Percentiles rank a stretch among this genome's conserved stretches.
Conservation (phyloP, 1,284 basidiomycete genomes). For the Flammula alnicola region DNA sequence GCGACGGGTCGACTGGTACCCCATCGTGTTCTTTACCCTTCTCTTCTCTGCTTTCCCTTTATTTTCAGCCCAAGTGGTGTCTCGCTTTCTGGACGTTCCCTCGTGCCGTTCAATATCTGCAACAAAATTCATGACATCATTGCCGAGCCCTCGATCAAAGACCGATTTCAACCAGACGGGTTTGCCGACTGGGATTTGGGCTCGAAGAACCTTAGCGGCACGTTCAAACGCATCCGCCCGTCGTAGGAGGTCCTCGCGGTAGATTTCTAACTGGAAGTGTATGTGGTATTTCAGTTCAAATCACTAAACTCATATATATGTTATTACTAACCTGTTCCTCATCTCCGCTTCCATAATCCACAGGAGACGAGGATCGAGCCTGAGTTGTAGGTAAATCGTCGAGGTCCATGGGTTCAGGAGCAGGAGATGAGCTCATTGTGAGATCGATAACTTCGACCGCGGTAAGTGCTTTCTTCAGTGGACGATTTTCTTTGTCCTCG, state of each 20-base stretch:
- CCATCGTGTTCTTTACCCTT: constrained; percentile 1
- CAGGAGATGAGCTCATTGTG: background rate
- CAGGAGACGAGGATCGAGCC: background rate
- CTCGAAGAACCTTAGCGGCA: background rate
- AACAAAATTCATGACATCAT: background rate
- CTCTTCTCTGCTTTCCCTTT: background rate
- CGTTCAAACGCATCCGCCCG: background rate
- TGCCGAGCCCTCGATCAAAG: background rate
- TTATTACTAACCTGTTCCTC: background rate
- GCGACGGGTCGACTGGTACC: too few relatives aligned
- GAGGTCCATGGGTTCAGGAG: background rate
- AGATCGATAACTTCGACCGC: background rate
- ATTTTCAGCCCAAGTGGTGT: background rate
- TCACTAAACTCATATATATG: background rate
- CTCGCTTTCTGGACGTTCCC: background rate
- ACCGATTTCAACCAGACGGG: background rate
- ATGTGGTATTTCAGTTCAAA: background rate
- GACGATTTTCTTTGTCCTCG: too few relatives aligned
- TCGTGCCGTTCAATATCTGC: background rate
- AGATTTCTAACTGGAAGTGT: background rate
- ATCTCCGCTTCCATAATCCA: background rate
- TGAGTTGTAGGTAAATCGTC: too few relatives aligned
- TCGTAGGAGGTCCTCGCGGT: background rate
- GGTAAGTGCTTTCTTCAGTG: too few relatives aligned
- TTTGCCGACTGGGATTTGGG: background rate